These are phyloP conservation scores for Diaporthe batatas DNA, from an alignment of 2,329 filamentous ascomycete species.

Conservation along the genomic window DNA sequence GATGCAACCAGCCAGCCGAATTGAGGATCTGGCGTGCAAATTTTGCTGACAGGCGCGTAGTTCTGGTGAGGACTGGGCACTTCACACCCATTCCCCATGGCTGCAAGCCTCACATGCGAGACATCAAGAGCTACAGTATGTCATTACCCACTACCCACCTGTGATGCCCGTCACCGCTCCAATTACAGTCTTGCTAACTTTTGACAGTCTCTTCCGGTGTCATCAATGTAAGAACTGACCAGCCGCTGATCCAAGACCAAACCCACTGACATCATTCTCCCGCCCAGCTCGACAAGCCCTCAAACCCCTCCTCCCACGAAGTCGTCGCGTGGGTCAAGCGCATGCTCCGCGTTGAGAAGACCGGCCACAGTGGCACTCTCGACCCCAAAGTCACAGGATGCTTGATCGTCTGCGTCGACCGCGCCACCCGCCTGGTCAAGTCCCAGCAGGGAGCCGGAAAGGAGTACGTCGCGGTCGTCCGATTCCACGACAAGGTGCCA, in stretches of 20 bases:
- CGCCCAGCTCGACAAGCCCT: conserved; percentile 79
- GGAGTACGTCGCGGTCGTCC: conserved; percentile 97
- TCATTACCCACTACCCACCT: background rate
- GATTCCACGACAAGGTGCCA: conserved; percentile 94
- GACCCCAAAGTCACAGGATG: conserved; percentile 98
- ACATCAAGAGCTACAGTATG: conserved; percentile 86
- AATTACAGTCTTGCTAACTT: conserved; percentile 21
- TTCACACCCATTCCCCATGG: conserved; percentile 97
- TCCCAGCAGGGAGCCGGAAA: conserved; percentile 99
- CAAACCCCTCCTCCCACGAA: conserved; percentile 98
- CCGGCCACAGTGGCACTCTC: conserved; percentile 96
- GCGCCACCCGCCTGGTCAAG: conserved; percentile 97
- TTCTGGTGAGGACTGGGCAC: conserved; percentile 93
- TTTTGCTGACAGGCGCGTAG: conserved; percentile 59
- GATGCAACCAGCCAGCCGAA: conserved; percentile 34
- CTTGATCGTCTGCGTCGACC: conserved; percentile 94
- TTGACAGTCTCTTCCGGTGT: conserved; percentile 85
- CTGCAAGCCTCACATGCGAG: conserved; percentile 90
- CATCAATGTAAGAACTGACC: conserved; percentile 78
- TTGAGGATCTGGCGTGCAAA: conserved; percentile 29
- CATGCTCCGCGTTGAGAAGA: conserved; percentile 94
- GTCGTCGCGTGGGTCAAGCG: conserved; percentile 99
- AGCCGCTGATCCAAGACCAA: background rate
- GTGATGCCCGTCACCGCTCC: background rate
- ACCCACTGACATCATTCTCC: conserved; percentile 17